Evolutionary conservation across 495 filamentous ascomycete genomes (phyloP).

Genomic region (Penicillium lividum): DNA sequence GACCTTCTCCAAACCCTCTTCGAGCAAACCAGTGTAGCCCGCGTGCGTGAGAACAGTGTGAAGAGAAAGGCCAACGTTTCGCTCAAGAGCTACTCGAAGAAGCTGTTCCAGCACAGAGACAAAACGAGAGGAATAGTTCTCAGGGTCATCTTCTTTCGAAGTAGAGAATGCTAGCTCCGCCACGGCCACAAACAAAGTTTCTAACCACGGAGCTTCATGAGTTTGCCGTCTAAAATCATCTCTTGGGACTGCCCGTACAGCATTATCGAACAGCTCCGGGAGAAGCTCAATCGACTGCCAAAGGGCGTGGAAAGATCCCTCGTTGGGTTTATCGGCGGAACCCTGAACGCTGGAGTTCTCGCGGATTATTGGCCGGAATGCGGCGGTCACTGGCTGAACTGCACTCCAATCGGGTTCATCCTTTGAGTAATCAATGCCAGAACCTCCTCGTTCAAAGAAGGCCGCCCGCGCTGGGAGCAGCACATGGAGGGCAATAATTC

Average conservation of each 20-base stretch:
- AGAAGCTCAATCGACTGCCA: constrained; percentile 36
- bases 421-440: constrained; percentile 48
- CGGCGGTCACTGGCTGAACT: constrained; percentile 46
- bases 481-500: constrained; percentile 67
- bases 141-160: constrained; percentile 36
- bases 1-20: constrained; percentile 37
- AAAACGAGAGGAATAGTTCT: constrained; percentile 34
- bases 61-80: constrained; percentile 44
- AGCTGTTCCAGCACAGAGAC: constrained; percentile 41
- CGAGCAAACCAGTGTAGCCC: constrained; percentile 45
- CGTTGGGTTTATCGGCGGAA: constrained; percentile 2
- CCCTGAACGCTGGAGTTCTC: constrained; percentile 20
- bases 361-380: constrained; percentile 41
- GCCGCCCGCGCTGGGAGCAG: constrained; percentile 63
- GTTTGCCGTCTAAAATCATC: constrained; percentile 55
- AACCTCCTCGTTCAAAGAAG: constrained; percentile 49
- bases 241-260: constrained; percentile 53
- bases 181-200: constrained; percentile 61
- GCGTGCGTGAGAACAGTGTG: constrained; percentile 49
- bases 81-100: constrained; percentile 44
- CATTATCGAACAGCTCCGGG: constrained; percentile 43
- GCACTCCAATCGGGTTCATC: constrained; percentile 47
- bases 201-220: constrained; percentile 65
- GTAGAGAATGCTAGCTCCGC: constrained; percentile 45
- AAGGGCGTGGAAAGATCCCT: constrained; percentile 20